Evolutionary conservation across 2,329 filamentous ascomycete species (phyloP).

Genomic region (Ampelomyces quisqualis): DNA sequence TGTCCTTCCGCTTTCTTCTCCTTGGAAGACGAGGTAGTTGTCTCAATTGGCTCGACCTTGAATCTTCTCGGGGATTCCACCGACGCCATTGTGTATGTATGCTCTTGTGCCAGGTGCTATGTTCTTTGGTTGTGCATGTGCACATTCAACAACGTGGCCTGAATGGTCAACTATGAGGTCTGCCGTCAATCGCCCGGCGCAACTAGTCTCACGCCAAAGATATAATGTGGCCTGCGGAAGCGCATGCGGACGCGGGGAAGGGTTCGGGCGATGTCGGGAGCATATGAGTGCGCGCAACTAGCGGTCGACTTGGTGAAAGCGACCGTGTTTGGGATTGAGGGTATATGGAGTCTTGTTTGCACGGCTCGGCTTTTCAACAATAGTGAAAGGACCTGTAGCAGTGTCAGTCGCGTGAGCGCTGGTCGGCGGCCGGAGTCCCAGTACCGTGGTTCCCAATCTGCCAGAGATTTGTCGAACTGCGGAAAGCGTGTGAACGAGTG

Average conservation of each 20-base stretch:
- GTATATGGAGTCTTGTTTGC: not conserved
- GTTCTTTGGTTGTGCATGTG: conserved; percentile 4
- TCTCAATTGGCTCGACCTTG: conserved; percentile 43
- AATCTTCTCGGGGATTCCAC: conserved; percentile 38
- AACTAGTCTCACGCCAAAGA: conserved; percentile 21
- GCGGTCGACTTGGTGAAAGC: not conserved
- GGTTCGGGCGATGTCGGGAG: conserved; percentile 22
- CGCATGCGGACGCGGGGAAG: conserved; percentile 29
- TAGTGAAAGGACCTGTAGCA: conserved; percentile 11
- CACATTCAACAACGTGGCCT: no score
- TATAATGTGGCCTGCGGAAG: conserved; percentile 21
- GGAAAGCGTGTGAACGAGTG: conserved; percentile 26
- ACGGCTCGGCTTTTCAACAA: not conserved
- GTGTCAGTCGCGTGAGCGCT: conserved; percentile 16
- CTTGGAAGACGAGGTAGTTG: conserved; percentile 51
- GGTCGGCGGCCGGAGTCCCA: conserved; percentile 15
- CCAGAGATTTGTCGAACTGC: conserved; percentile 31
- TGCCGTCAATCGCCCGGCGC: conserved; percentile 20
- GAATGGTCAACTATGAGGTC: conserved; percentile 15
- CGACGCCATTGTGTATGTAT: conserved; percentile 32
- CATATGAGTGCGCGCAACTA: conserved; percentile 10
- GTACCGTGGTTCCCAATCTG: conserved; percentile 24
- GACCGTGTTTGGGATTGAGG: not conserved
- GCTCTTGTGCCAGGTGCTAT: conserved; percentile 3
- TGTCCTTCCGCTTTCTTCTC: conserved; percentile 64